Evolutionary conservation across 2,329 filamentous ascomycete genomes (phyloP).

Genomic region (Cladosporium colombiae): DNA sequence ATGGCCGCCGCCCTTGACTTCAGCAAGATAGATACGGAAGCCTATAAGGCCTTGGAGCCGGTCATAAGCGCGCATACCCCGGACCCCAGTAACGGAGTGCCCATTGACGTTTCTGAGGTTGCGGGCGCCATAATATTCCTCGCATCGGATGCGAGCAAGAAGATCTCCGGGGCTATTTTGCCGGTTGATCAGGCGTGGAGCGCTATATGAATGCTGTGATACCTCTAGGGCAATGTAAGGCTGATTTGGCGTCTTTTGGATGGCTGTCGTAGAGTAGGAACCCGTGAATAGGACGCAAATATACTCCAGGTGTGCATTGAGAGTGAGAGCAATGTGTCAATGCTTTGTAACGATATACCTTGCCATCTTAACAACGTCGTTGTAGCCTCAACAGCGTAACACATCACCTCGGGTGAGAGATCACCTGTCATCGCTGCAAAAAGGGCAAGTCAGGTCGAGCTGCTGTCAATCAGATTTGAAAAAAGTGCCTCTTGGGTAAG

Average conservation of each 20-base stretch:
- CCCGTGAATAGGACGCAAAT: neutral
- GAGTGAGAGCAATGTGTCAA: neutral
- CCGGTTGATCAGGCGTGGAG: neutral
- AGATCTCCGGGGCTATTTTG: neutral
- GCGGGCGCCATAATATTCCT: neutral
- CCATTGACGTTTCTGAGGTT: neutral
- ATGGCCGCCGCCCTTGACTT: neutral
- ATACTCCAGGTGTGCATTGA: too few relatives aligned
- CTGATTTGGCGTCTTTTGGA: neutral
- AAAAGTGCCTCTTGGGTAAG: too few relatives aligned
- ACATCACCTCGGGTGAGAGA: neutral
- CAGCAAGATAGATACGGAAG: neutral
- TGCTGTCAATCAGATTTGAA: neutral
- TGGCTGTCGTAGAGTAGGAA: neutral
- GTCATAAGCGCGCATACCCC: neutral
- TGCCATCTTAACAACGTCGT: neutral
- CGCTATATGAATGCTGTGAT: neutral
- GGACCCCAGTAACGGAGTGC: neutral
- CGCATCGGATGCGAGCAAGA: neutral
- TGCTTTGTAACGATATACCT: neutral
- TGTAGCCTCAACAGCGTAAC: neutral
- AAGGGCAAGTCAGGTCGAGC: neutral
- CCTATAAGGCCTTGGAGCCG: neutral
- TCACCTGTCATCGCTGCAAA: neutral
- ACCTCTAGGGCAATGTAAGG: neutral